A percentile compares a stretch with the other conserved stretches of the same genome.
Evolutionary conservation across 2,329 filamentous ascomycete genomes (phyloP).

Genomic region (Epichloe scottii): DNA sequence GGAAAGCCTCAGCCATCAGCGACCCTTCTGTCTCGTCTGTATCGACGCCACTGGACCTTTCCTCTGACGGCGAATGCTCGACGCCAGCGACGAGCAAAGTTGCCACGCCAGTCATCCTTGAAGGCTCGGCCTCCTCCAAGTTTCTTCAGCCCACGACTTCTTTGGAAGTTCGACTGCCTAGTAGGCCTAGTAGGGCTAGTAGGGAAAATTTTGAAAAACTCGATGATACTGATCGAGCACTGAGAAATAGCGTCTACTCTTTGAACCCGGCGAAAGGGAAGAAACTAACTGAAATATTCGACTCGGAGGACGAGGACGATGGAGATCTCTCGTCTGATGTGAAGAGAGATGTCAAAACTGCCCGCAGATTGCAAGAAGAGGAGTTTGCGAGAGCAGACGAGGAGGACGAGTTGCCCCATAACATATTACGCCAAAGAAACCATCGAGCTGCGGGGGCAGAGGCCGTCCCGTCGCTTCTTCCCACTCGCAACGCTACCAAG

Average conservation of each 20-base stretch:
- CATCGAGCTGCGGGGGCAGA: background rate
- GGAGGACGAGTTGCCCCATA: background rate
- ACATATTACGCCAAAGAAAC: constrained; percentile 5
- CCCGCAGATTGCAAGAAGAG: constrained; percentile 23
- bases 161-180: constrained; percentile 20
- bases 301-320: constrained; percentile 25
- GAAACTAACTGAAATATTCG: constrained; percentile 26
- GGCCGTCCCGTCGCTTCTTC: constrained; percentile 3
- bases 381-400: constrained; percentile 14
- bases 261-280: constrained; percentile 33
- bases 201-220: constrained; percentile 6
- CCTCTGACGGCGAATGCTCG: constrained; percentile 21
- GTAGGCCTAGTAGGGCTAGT: constrained; percentile 11
- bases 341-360: constrained; percentile 18
- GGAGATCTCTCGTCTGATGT: constrained; percentile 16
- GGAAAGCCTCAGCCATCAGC: constrained; percentile 8
- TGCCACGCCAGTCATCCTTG: constrained; percentile 20
- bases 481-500: constrained; percentile 11
- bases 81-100: constrained; percentile 26
- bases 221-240: constrained; percentile 19
- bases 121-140: constrained; percentile 5
- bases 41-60: constrained; percentile 17
- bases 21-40: constrained; percentile 21
- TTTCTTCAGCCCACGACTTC: constrained; percentile 1
- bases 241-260: constrained; percentile 33